Evolutionary conservation across 2,329 filamentous ascomycete genomes (phyloP).

Genomic region (Amesomyces nigricolor): DNA sequence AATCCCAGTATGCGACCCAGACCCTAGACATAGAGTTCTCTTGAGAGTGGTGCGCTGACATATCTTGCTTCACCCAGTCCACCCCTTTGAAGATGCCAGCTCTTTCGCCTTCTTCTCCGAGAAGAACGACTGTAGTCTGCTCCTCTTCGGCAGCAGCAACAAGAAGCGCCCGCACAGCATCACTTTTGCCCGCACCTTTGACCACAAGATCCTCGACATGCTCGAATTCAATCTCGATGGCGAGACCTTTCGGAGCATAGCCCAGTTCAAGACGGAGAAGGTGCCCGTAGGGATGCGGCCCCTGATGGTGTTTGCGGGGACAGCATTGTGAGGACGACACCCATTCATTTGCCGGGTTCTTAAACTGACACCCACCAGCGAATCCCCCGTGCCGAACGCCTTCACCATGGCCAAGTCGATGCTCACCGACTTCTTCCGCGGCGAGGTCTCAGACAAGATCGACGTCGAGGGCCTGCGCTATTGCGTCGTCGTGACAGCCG

Average conservation of each 20-base stretch:
- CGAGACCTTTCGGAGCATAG: conserved; percentile 61
- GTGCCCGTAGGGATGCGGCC: conserved; percentile 79
- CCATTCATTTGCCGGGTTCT: too few species aligned
- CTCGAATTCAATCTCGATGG: conserved; percentile 80
- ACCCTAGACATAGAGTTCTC: conserved; percentile 32
- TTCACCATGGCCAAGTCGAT: conserved; percentile 85
- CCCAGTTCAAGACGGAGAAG: conserved; percentile 71
- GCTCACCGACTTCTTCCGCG: conserved; percentile 86
- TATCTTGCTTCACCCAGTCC: conserved; percentile 32
- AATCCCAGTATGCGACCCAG: conserved; percentile 52
- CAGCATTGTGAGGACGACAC: conserved; percentile 52
- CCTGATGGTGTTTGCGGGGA: conserved; percentile 85
- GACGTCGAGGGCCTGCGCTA: conserved; percentile 96
- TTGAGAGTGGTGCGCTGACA: background rate
- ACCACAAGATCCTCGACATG: conserved; percentile 89
- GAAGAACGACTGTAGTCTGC: conserved; percentile 87
- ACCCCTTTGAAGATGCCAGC: conserved; percentile 85
- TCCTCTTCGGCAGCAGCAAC: conserved; percentile 77
- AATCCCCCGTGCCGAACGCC: conserved; percentile 70
- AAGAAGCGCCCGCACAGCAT: conserved; percentile 95
- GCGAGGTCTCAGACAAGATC: conserved; percentile 69
- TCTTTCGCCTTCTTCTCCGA: conserved; percentile 92
- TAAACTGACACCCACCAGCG: conserved; percentile 34
- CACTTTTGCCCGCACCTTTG: conserved; percentile 76
- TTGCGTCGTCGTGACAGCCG: conserved; percentile 73